Evolutionary conservation across 2,329 filamentous ascomycete species (phyloP).

Genomic region (Aotearoamyces nothofagi): DNA sequence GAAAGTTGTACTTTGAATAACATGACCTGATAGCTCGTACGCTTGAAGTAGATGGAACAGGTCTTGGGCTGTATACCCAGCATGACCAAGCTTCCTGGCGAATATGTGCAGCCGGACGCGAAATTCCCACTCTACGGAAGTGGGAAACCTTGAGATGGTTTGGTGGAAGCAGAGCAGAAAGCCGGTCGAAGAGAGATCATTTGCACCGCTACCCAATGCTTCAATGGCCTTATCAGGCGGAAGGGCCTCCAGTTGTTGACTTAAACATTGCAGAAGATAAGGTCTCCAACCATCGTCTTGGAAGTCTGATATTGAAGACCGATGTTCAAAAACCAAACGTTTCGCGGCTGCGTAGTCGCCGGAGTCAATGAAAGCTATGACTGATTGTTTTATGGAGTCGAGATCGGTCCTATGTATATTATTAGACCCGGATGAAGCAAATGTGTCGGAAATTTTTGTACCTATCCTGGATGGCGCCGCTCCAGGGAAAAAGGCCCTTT

Average conservation of each 20-base stretch:
- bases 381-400: no score
- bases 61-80: conserved; percentile 20
- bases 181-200: conserved; percentile 23
- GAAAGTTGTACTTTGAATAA: conserved; percentile 20
- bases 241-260: conserved; percentile 15
- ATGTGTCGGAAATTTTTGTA: no score
- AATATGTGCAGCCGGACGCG: conserved; percentile 22
- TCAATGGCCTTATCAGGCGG: conserved; percentile 17
- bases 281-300: conserved; percentile 9
- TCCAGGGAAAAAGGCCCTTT: no score
- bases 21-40: conserved; percentile 19
- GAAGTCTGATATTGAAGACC: conserved; percentile 5
- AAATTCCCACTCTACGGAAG: conserved; percentile 17
- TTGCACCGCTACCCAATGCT: conserved; percentile 22
- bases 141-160: conserved; percentile 16
- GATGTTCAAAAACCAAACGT: conserved; percentile 4
- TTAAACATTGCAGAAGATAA: conserved; percentile 8
- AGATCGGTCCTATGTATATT: no score
- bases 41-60: conserved; percentile 21
- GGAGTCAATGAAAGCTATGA: neutral
- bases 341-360: conserved; percentile 10
- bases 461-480: no score
- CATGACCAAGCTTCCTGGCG: conserved; percentile 23
- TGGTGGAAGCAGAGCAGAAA: conserved; percentile 26
- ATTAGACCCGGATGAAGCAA: no score